Percentiles rank a stretch among this genome's conserved stretches.
Conservation (phyloP, 345 rosid genomes). For the Raphanus raphanistrum region DNA sequence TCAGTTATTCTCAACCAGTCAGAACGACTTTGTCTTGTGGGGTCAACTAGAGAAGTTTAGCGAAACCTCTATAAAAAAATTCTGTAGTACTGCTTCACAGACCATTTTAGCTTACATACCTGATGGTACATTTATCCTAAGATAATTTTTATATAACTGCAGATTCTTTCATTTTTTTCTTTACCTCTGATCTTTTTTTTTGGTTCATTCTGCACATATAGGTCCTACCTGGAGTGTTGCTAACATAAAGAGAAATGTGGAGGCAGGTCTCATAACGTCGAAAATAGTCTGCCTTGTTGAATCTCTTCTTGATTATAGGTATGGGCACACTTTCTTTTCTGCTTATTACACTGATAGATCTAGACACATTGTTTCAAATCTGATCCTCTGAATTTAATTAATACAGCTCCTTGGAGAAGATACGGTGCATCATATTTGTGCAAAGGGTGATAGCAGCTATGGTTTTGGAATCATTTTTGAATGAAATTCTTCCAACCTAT, state of each 20-base stretch:
- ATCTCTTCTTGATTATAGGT: constrained; percentile 80
- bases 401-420: constrained; percentile 56
- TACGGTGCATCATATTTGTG: constrained; percentile 82
- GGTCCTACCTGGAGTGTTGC: constrained; percentile 48
- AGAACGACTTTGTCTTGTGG: constrained; percentile 47
- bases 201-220: constrained; percentile 26
- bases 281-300: constrained; percentile 66
- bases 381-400: not conserved
- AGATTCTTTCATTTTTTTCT: constrained; percentile 5
- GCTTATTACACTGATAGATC: not conserved
- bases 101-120: constrained; percentile 45
- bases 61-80: constrained; percentile 46
- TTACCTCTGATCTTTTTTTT: constrained; percentile 1
- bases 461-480: constrained; percentile 57
- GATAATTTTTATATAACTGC: not conserved
- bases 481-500: constrained; percentile 56
- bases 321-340: constrained; percentile 2
- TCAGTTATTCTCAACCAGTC: constrained; percentile 46
- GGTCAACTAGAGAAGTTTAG: constrained; percentile 46
- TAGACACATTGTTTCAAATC: not conserved
- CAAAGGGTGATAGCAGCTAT: constrained; percentile 71
- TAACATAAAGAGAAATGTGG: constrained; percentile 36
- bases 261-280: constrained; percentile 53
- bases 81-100: constrained; percentile 49
- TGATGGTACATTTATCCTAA: constrained; percentile 50